These are phyloP conservation scores for Trichomonascaceae sp. DNA, from an alignment of 1,139 yeast genomes.

Conservation along the genomic window DNA sequence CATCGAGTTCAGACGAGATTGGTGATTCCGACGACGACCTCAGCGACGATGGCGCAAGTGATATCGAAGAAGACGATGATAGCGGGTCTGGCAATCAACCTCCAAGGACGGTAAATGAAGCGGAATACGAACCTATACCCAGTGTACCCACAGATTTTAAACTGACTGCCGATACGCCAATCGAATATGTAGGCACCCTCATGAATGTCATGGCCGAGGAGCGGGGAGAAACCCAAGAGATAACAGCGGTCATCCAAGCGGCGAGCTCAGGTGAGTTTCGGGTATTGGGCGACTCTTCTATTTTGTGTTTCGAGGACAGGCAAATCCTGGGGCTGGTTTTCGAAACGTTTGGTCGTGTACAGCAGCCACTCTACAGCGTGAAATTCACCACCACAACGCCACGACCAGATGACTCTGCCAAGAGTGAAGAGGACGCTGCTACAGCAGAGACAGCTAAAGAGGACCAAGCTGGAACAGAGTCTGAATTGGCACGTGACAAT, in stretches of 20 bases:
- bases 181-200: constrained; percentile 64
- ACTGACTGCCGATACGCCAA: constrained; percentile 45
- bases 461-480: too few relatives aligned
- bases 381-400: constrained; percentile 48
- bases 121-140: constrained; percentile 55
- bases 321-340: constrained; percentile 67
- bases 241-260: constrained; percentile 58
- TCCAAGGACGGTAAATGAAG: constrained; percentile 66
- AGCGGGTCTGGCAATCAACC: constrained; percentile 34
- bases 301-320: constrained; percentile 65
- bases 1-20: constrained; percentile 6
- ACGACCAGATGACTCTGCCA: constrained; percentile 40
- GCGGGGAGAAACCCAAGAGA: too few relatives aligned
- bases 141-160: constrained; percentile 53
- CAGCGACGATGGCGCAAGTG: constrained; percentile 5
- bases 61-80: constrained; percentile 7
- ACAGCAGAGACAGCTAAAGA: too few relatives aligned
- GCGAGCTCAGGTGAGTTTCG: constrained; percentile 74
- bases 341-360: constrained; percentile 85
- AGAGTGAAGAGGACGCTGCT: too few relatives aligned
- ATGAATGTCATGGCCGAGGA: constrained; percentile 64
- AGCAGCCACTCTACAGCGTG: constrained; percentile 71
- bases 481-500: too few relatives aligned
- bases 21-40: constrained; percentile 10
- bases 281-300: constrained; percentile 68